Conservation (phyloP, 306 rosid species). For the Fragaria vesca region DNA sequence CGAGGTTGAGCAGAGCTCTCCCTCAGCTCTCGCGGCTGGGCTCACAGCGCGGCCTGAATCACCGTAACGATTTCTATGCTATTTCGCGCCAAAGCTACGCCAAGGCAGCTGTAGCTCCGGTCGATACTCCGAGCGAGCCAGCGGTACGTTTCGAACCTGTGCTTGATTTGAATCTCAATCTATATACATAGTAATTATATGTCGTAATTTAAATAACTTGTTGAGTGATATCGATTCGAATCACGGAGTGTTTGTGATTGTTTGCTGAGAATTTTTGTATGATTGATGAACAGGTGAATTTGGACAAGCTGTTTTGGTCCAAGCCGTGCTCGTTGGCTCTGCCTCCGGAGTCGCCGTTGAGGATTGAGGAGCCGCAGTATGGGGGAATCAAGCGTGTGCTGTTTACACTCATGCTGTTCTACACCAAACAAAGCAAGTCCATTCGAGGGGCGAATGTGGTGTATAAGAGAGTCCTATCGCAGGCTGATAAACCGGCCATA, state of each 20-base stretch:
- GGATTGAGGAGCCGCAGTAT: slow-evolving; percentile 75
- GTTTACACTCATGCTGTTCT: slow-evolving; percentile 68
- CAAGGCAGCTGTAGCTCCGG: slow-evolving; percentile 49
- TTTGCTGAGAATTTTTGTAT: slow-evolving; percentile 14
- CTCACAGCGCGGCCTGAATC: slow-evolving; percentile 24
- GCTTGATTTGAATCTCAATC: background rate
- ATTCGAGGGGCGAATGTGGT: slow-evolving; percentile 93
- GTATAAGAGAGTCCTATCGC: slow-evolving; percentile 65
- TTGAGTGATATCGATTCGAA: too few relatives aligned
- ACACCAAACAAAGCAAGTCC: slow-evolving; percentile 87
- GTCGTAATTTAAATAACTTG: too few relatives aligned
- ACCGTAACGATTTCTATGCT: slow-evolving; percentile 24
- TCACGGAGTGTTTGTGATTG: too few relatives aligned
- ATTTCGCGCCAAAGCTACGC: slow-evolving; percentile 45
- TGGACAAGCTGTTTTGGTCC: slow-evolving; percentile 76
- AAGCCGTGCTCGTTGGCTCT: slow-evolving; percentile 77
- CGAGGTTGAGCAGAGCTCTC: slow-evolving; percentile 51
- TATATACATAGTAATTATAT: too few relatives aligned
- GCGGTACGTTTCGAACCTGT: slow-evolving; percentile 30
- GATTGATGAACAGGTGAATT: slow-evolving; percentile 50
- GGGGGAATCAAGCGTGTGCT: slow-evolving; percentile 65
- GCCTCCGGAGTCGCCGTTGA: slow-evolving; percentile 57
- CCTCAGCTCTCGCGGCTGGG: slow-evolving; percentile 34
- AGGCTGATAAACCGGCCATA: slow-evolving; percentile 81
- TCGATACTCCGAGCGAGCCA: slow-evolving; percentile 23